Conservation (phyloP, 176 grass and related monocot species). For the Carex pumila region DNA sequence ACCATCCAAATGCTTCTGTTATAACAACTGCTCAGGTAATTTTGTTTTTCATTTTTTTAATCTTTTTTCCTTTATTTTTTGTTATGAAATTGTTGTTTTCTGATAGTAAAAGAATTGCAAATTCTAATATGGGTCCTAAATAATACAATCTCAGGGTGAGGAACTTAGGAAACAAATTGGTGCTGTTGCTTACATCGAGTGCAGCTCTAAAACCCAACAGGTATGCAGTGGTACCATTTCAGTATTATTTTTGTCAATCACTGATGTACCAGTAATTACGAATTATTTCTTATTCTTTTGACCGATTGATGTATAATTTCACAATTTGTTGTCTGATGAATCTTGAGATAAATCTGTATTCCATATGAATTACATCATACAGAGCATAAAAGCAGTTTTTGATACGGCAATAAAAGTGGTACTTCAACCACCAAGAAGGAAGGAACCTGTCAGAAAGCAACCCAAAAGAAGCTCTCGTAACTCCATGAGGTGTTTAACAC, state of each 20-base stretch:
- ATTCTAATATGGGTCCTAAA: neutral
- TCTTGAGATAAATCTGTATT: neutral
- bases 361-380: neutral
- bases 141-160: slow-evolving; percentile 37
- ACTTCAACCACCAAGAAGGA: slow-evolving; percentile 60
- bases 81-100: neutral
- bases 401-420: slow-evolving; percentile 78
- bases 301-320: neutral
- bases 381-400: slow-evolving; percentile 72
- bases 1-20: slow-evolving; percentile 51
- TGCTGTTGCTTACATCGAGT: slow-evolving; percentile 59
- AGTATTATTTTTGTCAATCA: neutral
- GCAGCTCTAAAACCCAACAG: slow-evolving; percentile 79
- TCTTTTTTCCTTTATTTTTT: neutral
- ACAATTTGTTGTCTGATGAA: neutral
- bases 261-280: neutral
- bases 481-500: slow-evolving; percentile 37
- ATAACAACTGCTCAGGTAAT: slow-evolving; percentile 52
- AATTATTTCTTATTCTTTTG: neutral
- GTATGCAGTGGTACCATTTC: slow-evolving; percentile 13
- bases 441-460: slow-evolving; percentile 49
- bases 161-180: slow-evolving; percentile 61
- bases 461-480: slow-evolving; percentile 22
- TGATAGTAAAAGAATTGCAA: neutral
- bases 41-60: neutral